Percentiles rank a stretch among this genome's conserved stretches.
Conservation (phyloP, 1,284 basidiomycete species). For the Fomitopsis schrenkii region DNA sequence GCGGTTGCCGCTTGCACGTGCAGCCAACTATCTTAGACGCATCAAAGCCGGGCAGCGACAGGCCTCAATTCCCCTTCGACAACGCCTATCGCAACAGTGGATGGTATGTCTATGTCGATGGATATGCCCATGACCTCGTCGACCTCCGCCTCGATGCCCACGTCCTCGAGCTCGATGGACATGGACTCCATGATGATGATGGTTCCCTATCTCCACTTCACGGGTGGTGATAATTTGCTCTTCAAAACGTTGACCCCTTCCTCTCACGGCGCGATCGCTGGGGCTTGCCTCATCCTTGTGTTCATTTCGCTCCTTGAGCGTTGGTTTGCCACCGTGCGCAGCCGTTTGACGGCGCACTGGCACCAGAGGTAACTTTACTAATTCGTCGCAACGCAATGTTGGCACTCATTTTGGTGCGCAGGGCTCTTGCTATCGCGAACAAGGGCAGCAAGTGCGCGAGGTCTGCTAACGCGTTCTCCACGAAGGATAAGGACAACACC, state of each 20-base stretch:
- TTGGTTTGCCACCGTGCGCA: constrained; percentile 54
- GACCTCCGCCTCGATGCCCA: background rate
- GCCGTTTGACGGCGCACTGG: constrained; percentile 55
- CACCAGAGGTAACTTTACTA: constrained; percentile 40
- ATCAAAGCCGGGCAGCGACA: background rate
- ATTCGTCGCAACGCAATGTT: background rate
- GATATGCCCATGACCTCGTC: constrained; percentile 15
- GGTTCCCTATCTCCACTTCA: constrained; percentile 67
- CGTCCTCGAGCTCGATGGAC: constrained; percentile 14
- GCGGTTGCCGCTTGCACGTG: background rate
- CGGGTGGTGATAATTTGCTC: constrained; percentile 56
- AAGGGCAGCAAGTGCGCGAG: background rate
- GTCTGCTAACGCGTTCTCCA: background rate
- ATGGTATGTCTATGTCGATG: constrained; percentile 11
- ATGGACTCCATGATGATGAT: constrained; percentile 35
- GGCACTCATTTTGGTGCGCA: constrained; percentile 6
- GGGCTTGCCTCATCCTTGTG: constrained; percentile 70
- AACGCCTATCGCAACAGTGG: background rate
- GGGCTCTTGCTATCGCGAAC: background rate
- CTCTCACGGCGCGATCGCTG: constrained; percentile 63
- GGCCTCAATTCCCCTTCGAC: background rate
- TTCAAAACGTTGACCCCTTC: constrained; percentile 68
- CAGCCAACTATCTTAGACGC: background rate
- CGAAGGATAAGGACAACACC: constrained; percentile 7
- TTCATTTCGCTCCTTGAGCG: constrained; percentile 66